Base-by-base conservation (phyloP, 495 filamentous ascomycete genomes). In the Cercophora newfieldiana region DNA sequence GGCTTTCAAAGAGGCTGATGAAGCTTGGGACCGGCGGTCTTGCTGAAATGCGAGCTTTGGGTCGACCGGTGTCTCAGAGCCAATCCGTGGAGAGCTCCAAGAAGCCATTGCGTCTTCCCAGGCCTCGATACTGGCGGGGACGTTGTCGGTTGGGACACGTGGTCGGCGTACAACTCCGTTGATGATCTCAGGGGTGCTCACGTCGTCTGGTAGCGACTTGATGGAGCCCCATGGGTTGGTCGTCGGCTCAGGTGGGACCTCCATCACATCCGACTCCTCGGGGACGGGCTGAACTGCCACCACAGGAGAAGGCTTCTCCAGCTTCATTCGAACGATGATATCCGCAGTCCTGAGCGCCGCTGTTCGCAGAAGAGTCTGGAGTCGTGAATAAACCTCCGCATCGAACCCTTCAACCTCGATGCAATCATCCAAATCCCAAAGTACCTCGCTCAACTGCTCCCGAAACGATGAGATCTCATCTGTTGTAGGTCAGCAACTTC, bases 341-440 rank as follows among this genome's bases (percentile, higher is more conserved):
- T 80, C 77, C 51, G 68, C 61, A 49, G 79, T 76, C 62, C 72
- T 74, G 2, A 75, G 69, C 5, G 79, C 78, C 3, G 77, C 75
- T 49, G 68, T 73, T 25, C 77, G 72, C 56, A 78, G 76, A 49
- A 75, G 62, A 26, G 71, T 72, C 65, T 80, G 78, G 29, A 81
- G 69, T 47, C 71, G 73, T 29, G 72, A 65, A 53, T 74, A 80
- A 44, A 78, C 76, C 63, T 68, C 69, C n/a, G 69, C 55, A 54
- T 79, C 75, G 65, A 80, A 81, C 3, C 76, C 72, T 49, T 74
- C 74, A 18, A 70, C 70, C 57, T 80, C 75, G 66, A 78, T 68
- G 67, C 70, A 77, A 37, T 81, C 79, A 64, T 81, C 79, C 58
- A 81, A 75, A 61, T 78, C 79, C 76, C 79, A 81, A 10, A 79